Evolutionary conservation across 257 asterid species (phyloP), one percentile per base, ranked within the genome.

Genomic region (Vinca minor): DNA sequence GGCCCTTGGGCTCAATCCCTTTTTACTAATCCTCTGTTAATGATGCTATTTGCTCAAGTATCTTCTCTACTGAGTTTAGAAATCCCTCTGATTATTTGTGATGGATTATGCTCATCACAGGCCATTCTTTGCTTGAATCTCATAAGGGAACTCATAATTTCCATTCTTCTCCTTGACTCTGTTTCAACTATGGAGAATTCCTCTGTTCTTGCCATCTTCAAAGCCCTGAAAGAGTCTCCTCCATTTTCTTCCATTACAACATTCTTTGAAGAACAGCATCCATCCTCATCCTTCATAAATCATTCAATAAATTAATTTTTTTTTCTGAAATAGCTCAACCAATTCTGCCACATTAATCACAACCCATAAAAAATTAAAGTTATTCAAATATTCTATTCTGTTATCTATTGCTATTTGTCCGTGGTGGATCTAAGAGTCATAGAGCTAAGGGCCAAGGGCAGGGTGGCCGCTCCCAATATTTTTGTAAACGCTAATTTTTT

Each of bases 281-380:
- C 69, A 44, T 63, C 74, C 59, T 70, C 69, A 18, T 70, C 74
- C 74, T 35, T n/a, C n/a, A n/a, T n/a, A n/a, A n/a, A n/a, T n/a
- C n/a, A n/a, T n/a, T n/a, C 21, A 44, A 14, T 6, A 17, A 17
- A n/a, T n/a, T n/a, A n/a, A n/a, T n/a, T 0, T 5, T 44, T 44
- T 15, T 20, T 44, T 44, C 3, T 44, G 6, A 44, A 3, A 42
- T 44, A 20, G 49, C n/a, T n/a, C n/a, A 3, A 23, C 13, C 4
- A 52, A 52, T 25, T 54, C 18, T 9, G 12, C 10, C 26, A 25
- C 8, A 25, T 11, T 17, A 38, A 59, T 59, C 32, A 23, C 48
- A 59, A 25, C 18, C 31, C 64, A 11, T n/a, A 7, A n/a, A n/a
- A n/a, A n/a, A n/a, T n/a, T n/a, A n/a, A n/a, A n/a, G n/a, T n/a